These are phyloP conservation scores for Dianthus caryophyllus DNA, from an alignment of 148 eudicot species.

Conservation along the genomic window DNA sequence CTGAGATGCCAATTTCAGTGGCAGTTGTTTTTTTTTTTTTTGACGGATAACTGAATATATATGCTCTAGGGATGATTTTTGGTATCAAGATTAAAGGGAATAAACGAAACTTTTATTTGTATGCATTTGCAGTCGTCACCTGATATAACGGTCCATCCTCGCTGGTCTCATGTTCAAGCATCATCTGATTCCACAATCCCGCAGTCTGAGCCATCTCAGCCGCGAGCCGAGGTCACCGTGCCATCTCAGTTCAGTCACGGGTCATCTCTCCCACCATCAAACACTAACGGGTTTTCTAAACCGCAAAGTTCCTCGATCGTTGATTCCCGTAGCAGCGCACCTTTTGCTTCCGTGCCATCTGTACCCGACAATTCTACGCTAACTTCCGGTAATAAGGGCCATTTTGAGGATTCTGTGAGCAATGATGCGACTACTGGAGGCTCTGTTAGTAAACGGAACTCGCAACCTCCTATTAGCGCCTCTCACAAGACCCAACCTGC, in stretches of 20 bases:
- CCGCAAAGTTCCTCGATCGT: slow-evolving; percentile 38
- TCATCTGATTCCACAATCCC: slow-evolving; percentile 48
- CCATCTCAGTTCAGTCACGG: slow-evolving; percentile 48
- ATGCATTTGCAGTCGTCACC: slow-evolving; percentile 44
- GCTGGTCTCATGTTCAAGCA: slow-evolving; percentile 72
- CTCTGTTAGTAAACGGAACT: slow-evolving; percentile 28
- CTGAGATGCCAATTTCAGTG: background rate
- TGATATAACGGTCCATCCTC: slow-evolving; percentile 69
- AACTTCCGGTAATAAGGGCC: slow-evolving; percentile 25
- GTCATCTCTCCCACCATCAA: slow-evolving; percentile 39
- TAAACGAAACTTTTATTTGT: background rate
- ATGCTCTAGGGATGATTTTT: background rate
- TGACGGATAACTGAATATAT: too few species aligned
- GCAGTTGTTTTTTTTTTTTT: background rate
- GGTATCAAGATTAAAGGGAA: background rate
- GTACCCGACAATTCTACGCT: slow-evolving; percentile 28
- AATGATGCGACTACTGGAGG: slow-evolving; percentile 24
- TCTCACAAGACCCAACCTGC: slow-evolving; percentile 36
- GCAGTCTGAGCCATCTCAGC: slow-evolving; percentile 56
- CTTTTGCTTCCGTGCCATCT: slow-evolving; percentile 33
- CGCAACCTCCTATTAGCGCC: slow-evolving; percentile 27
- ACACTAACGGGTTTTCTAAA: slow-evolving; percentile 47
- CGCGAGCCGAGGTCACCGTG: slow-evolving; percentile 41
- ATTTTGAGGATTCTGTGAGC: slow-evolving; percentile 30
- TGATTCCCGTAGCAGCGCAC: slow-evolving; percentile 31